Evolutionary conservation across 2,329 filamentous ascomycete genomes (phyloP).

Genomic region (Scleromitrula shiraiana): DNA sequence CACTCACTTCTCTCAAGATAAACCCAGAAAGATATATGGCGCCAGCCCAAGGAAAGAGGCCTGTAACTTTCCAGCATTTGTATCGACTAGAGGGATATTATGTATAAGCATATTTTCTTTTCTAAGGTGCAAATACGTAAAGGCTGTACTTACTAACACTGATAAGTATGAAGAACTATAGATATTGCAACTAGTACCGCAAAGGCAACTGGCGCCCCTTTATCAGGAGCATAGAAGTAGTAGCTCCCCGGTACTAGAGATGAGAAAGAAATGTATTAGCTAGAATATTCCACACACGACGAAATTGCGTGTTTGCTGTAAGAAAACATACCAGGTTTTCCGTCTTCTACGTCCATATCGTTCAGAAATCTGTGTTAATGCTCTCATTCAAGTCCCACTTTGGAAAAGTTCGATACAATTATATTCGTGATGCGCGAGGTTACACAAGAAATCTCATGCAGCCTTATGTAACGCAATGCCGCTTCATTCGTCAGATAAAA

Average conservation of each 20-base stretch:
- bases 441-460: no score
- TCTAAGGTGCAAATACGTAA: neutral
- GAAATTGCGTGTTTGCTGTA: neutral
- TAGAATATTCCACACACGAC: neutral
- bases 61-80: constrained; percentile 47
- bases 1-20: constrained; percentile 43
- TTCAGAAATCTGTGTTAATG: neutral
- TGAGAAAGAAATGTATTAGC: neutral
- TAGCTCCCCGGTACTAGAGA: constrained; percentile 29
- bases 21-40: constrained; percentile 50
- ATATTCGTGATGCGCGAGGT: neutral
- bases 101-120: neutral
- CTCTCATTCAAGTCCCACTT: neutral
- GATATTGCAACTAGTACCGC: constrained; percentile 40
- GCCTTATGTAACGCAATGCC: neutral
- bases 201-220: constrained; percentile 46
- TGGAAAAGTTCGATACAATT: neutral
- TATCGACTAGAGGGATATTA: constrained; percentile 37
- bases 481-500: neutral
- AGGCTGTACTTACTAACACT: constrained; percentile 44
- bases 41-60: constrained; percentile 46
- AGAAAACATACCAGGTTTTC: constrained; percentile 8
- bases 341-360: constrained; percentile 2
- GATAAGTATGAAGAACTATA: constrained; percentile 42
- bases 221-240: constrained; percentile 46